Evolutionary conservation across 352 stramenopile species (phyloP), one percentile per base, ranked within the genome.

Genomic region (Phytophthora constricta): DNA sequence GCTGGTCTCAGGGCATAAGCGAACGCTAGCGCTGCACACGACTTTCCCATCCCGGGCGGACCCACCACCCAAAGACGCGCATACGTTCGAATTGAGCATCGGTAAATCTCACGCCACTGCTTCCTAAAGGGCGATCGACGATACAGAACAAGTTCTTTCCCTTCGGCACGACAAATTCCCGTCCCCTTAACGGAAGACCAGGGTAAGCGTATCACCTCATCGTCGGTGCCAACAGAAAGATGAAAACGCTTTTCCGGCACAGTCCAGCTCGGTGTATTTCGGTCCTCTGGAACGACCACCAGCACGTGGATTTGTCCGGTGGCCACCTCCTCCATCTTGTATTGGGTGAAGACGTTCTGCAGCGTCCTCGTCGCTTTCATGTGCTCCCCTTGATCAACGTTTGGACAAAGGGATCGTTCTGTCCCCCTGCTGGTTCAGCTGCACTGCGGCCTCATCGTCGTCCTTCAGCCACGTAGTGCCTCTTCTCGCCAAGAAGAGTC

Each of bases 21-120:
- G n/a, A 57, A 57, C n/a, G 49, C 49, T 9, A 57, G 20, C 4
- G 53, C 39, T 60, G 53, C 10, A 16, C 53, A 51, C 17, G 53
- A 60, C 27, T 60, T 43, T n/a, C 39, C 53, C 2, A 39, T 60
- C 8, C 39, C 53, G 16, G 53, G 17, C 9, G 39, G 53, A 14
- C 53, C 53, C 2, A 51, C 53, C 11, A 60, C 42, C 53, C 53
- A 51, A 5, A 60, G 27, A 37, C 42, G 23, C n/a, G 39, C 53
- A 42, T 42, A 42, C 2, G 53, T 43, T 33, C 27, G 25, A 14
- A 60, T 60, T 2, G 10, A 28, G 39, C 37, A 60, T 22, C 53
- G 16, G 19, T 60, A 20, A 2, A 60, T 60, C 20, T 60, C 25
- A n/a, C 42, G 19, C 53, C 53, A 60, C 37, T 60, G 39, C 26